phyloP scores from a whole-genome alignment of 768 basidiomycete genomes.

The Serendipita sp. region DNA sequence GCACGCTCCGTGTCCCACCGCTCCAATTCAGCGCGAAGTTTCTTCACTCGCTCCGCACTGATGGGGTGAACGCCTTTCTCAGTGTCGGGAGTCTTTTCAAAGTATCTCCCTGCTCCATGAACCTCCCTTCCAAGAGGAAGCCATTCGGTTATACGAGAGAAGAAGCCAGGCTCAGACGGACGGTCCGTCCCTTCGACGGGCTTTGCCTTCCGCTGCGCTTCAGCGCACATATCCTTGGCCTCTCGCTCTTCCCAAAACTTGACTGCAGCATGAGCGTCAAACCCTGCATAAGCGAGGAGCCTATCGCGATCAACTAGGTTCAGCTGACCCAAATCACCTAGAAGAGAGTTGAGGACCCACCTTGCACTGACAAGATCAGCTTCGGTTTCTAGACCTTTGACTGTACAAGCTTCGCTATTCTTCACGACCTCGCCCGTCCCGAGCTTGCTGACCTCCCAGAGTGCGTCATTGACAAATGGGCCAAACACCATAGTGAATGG shows the following conservation, averaged over 20 bases:
- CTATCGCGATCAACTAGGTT: slow-evolving; percentile 24
- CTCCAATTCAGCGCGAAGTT: slow-evolving; percentile 48
- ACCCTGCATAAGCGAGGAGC: slow-evolving; percentile 83
- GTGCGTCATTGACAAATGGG: slow-evolving; percentile 88
- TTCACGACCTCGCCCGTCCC: slow-evolving; percentile 62
- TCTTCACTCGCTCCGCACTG: slow-evolving; percentile 43
- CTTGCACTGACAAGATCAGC: slow-evolving; percentile 80
- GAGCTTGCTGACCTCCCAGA: slow-evolving; percentile 64
- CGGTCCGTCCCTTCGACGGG: not conserved
- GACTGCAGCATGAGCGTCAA: slow-evolving; percentile 69
- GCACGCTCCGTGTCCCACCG: slow-evolving; percentile 51
- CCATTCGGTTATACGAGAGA: slow-evolving; percentile 30
- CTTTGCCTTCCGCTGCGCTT: slow-evolving; percentile 23
- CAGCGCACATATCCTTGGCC: slow-evolving; percentile 14
- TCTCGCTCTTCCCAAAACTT: slow-evolving; percentile 57
- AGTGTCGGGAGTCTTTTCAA: slow-evolving; percentile 36
- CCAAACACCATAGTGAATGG: slow-evolving; percentile 78
- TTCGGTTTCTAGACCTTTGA: slow-evolving; percentile 74
- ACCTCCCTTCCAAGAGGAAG: slow-evolving; percentile 19
- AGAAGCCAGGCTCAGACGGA: slow-evolving; percentile 12
- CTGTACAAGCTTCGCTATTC: slow-evolving; percentile 61
- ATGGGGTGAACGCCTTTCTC: slow-evolving; percentile 43
- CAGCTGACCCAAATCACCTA: not conserved
- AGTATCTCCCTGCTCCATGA: slow-evolving; percentile 13
- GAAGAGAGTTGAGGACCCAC: slow-evolving; percentile 24